phyloP scores from a whole-genome alignment of 345 rosid species.

The Pistacia integerrima region DNA sequence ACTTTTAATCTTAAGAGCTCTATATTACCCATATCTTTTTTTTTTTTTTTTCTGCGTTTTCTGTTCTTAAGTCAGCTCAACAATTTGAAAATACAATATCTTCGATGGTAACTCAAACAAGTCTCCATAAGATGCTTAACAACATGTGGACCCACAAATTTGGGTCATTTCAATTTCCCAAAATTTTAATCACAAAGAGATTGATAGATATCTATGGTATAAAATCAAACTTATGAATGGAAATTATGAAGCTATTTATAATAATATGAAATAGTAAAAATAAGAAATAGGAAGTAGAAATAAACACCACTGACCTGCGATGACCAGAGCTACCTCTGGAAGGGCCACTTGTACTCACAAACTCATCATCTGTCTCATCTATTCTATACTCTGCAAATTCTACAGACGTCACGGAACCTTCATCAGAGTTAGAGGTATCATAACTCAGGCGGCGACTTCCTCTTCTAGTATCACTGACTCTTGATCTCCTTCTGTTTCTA shows the following conservation, averaged over 20 bases:
- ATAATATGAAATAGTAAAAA: neutral
- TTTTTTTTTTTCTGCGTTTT: no score
- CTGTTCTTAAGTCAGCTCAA: no score
- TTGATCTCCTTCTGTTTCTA: slow-evolving; percentile 83
- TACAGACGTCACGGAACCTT: slow-evolving; percentile 82
- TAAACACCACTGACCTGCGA: slow-evolving; percentile 61
- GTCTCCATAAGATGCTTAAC: no score
- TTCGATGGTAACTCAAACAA: no score
- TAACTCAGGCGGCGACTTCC: slow-evolving; percentile 67
- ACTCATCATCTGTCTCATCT: slow-evolving; percentile 87
- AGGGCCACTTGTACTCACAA: slow-evolving; percentile 48
- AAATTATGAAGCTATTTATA: neutral
- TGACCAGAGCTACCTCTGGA: slow-evolving; percentile 66
- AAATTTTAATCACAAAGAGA: neutral
- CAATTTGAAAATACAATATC: no score
- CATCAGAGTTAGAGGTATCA: slow-evolving; percentile 83
- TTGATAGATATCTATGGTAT: no score
- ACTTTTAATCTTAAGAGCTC: no score
- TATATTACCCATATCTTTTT: no score
- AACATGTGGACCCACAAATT: neutral
- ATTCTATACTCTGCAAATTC: slow-evolving; percentile 77
- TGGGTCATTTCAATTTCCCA: neutral
- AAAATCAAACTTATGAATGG: neutral
- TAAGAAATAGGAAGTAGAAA: slow-evolving; percentile 5
- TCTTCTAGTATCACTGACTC: slow-evolving; percentile 71